Evolutionary conservation across 768 basidiomycete species (phyloP).

Genomic region (Boletus speciosus): DNA sequence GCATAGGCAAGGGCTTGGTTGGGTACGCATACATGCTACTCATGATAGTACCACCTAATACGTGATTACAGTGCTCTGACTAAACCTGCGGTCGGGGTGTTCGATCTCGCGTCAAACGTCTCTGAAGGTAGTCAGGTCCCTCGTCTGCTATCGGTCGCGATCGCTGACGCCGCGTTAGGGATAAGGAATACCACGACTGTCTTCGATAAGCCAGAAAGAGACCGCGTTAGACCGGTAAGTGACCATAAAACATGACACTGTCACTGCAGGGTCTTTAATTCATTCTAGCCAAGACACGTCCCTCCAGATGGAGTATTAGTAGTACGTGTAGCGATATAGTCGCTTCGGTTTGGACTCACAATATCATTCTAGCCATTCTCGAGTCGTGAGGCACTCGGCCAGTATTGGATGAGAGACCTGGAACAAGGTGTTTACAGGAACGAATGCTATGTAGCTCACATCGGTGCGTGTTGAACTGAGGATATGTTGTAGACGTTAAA

Average conservation of each 20-base stretch:
- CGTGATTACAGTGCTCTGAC: conserved; percentile 67
- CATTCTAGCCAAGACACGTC: conserved; percentile 73
- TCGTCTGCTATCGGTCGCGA: not conserved
- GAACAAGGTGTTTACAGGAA: conserved; percentile 83
- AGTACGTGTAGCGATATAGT: conserved; percentile 43
- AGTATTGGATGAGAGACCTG: conserved; percentile 95
- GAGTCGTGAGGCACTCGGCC: conserved; percentile 85
- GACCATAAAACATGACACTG: not conserved
- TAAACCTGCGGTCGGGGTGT: conserved; percentile 94
- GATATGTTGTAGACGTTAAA: conserved; percentile 7
- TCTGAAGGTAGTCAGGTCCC: conserved; percentile 63
- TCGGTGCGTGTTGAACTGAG: conserved; percentile 52
- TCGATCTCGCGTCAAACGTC: conserved; percentile 93
- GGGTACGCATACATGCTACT: conserved; percentile 51
- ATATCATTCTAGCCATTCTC: conserved; percentile 69
- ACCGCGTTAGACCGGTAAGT: conserved; percentile 77
- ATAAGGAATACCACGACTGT: conserved; percentile 99
- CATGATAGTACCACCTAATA: not conserved
- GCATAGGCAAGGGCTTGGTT: conserved; percentile 92
- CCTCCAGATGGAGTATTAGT: conserved; percentile 84
- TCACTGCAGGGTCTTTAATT: not conserved
- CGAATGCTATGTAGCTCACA: conserved; percentile 89
- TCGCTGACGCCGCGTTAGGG: conserved; percentile 43
- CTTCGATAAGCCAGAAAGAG: conserved; percentile 87
- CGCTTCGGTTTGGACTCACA: not conserved